A percentile compares a stretch with the other conserved stretches of the same genome.
Evolutionary conservation across 2,329 filamentous ascomycete species (phyloP).

Genomic region (Calycina herbarum): DNA sequence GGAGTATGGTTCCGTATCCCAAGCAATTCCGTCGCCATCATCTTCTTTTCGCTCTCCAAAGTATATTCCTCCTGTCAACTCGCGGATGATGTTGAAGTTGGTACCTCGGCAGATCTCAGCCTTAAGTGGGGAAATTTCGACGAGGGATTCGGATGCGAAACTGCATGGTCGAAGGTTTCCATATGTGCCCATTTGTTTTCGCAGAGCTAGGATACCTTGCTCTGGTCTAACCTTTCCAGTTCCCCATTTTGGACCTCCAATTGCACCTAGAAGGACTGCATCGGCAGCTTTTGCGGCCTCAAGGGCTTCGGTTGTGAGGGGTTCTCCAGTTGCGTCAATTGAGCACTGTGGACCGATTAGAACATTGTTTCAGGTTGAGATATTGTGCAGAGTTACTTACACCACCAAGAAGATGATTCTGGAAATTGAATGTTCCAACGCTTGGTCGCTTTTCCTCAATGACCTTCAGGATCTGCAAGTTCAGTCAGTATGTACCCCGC

Average conservation of each 20-base stretch:
- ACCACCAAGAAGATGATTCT: slow-evolving; percentile 87
- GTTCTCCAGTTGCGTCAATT: slow-evolving; percentile 76
- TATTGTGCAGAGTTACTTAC: slow-evolving; percentile 55
- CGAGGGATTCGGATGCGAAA: slow-evolving; percentile 84
- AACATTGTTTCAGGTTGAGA: neutral
- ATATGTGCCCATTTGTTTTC: slow-evolving; percentile 91
- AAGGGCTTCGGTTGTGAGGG: slow-evolving; percentile 82
- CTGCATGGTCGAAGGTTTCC: slow-evolving; percentile 95
- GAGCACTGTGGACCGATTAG: slow-evolving; percentile 63
- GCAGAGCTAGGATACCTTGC: slow-evolving; percentile 85
- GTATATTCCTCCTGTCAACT: slow-evolving; percentile 91
- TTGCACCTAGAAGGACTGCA: slow-evolving; percentile 88
- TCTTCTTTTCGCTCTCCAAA: slow-evolving; percentile 86
- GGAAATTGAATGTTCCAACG: slow-evolving; percentile 78
- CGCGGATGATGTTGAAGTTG: slow-evolving; percentile 90
- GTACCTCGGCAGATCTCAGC: slow-evolving; percentile 80
- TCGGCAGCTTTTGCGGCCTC: slow-evolving; percentile 80
- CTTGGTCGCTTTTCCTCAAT: slow-evolving; percentile 71
- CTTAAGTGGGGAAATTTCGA: slow-evolving; percentile 85
- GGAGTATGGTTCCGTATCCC: slow-evolving; percentile 86
- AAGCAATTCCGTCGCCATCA: slow-evolving; percentile 71
- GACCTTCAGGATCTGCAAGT: slow-evolving; percentile 68
- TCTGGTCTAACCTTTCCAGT: slow-evolving; percentile 86
- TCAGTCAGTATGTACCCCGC: neutral
- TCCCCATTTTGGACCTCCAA: slow-evolving; percentile 96